Percentiles rank a stretch among this genome's conserved stretches.
These are phyloP conservation scores for Exserohilum turcica DNA, from an alignment of 2,329 filamentous ascomycete genomes.

Conservation along the genomic window DNA sequence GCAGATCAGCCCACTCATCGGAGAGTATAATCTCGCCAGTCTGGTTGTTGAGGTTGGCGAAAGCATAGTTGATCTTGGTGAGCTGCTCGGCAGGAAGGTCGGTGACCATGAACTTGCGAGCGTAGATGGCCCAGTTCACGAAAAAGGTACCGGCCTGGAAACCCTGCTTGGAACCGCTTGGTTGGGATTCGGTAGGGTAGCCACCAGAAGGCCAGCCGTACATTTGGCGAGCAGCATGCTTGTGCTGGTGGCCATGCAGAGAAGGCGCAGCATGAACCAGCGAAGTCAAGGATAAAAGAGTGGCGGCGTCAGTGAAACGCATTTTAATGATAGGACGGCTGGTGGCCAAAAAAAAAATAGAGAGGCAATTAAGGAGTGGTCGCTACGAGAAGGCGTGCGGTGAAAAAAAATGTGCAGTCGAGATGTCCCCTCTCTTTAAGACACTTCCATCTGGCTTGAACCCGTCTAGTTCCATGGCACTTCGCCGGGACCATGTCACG, in stretches of 20 bases:
- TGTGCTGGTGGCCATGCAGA: constrained; percentile 4
- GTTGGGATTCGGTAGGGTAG: no score
- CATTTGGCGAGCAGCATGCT: not conserved
- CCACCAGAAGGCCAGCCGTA: no score
- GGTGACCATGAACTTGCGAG: constrained; percentile 78
- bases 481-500: constrained; percentile 9
- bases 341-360: constrained; percentile 13
- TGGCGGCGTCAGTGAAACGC: constrained; percentile 25
- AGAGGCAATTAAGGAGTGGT: constrained; percentile 4
- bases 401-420: not conserved
- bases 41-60: constrained; percentile 81
- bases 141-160: constrained; percentile 73
- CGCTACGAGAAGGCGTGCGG: not conserved
- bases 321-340: constrained; percentile 35
- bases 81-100: constrained; percentile 80
- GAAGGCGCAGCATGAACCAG: constrained; percentile 23
- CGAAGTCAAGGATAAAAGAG: constrained; percentile 26
- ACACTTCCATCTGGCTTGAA: not conserved
- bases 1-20: constrained; percentile 40
- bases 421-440: constrained; percentile 1
- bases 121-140: constrained; percentile 82
- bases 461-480: constrained; percentile 1
- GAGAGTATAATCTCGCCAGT: constrained; percentile 67
- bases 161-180: constrained; percentile 36
- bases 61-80: constrained; percentile 87